A percentile compares a stretch with the other conserved stretches of the same genome.
phyloP scores from a whole-genome alignment of 2,329 filamentous ascomycete species.

The Hymenoscyphus fraxineus region DNA sequence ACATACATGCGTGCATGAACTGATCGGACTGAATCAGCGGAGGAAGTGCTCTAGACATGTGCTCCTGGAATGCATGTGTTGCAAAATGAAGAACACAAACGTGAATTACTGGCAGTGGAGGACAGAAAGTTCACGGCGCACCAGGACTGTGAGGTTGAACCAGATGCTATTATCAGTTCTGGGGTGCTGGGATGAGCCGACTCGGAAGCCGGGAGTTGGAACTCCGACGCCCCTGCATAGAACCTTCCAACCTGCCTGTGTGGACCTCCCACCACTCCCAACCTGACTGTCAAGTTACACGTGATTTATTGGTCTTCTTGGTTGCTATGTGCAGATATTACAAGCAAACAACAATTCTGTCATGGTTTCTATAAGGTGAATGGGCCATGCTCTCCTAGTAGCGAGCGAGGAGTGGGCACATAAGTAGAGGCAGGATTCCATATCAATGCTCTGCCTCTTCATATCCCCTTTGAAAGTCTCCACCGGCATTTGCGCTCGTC shows the following conservation, averaged over 20 bases:
- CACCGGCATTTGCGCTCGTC: slow-evolving; percentile 6
- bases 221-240: too few species aligned
- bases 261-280: neutral
- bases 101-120: slow-evolving; percentile 6
- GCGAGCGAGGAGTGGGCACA: neutral
- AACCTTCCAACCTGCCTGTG: too few species aligned
- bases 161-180: slow-evolving; percentile 3
- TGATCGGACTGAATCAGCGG: neutral
- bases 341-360: neutral
- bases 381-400: neutral
- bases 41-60: slow-evolving; percentile 20
- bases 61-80: slow-evolving; percentile 11
- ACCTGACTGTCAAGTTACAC: neutral
- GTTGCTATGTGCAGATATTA: too few species aligned
- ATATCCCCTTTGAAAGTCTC: slow-evolving; percentile 6
- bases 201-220: neutral
- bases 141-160: slow-evolving; percentile 5
- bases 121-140: slow-evolving; percentile 17
- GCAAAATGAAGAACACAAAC: neutral
- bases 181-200: neutral
- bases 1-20: neutral
- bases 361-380: neutral
- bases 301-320: neutral
- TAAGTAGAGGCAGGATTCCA: neutral
- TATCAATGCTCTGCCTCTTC: slow-evolving; percentile 6